A percentile compares a stretch with the other conserved stretches of the same genome.
phyloP scores from a whole-genome alignment of 2,329 filamentous ascomycete genomes.

The Aureobasidium sp. region DNA sequence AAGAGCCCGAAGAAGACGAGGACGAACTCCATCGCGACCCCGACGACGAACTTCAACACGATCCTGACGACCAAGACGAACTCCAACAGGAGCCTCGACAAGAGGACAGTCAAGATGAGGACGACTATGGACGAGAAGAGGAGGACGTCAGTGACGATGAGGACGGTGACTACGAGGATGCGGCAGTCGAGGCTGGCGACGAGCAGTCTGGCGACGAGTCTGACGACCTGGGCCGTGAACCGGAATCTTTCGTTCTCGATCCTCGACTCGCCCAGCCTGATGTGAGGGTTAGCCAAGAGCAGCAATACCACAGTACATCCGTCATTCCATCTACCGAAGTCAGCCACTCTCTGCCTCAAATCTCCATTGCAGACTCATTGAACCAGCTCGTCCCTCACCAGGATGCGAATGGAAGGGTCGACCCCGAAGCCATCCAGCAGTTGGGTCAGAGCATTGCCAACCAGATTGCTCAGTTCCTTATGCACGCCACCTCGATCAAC shows the following conservation, averaged over 20 bases:
- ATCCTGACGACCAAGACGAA: conserved; percentile 26
- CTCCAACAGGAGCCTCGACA: neutral
- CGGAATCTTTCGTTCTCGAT: neutral
- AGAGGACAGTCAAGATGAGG: conserved; percentile 2
- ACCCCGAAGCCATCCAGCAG: conserved; percentile 23
- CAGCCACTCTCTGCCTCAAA: conserved; percentile 2
- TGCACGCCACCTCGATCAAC: neutral
- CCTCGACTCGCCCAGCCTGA: conserved; percentile 8
- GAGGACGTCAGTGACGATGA: conserved; percentile 13
- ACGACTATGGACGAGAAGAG: conserved; percentile 5
- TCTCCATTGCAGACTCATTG: conserved; percentile 5
- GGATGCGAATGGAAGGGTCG: conserved; percentile 11
- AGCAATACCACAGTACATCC: conserved; percentile 2
- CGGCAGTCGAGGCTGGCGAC: conserved; percentile 2
- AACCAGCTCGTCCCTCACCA: conserved; percentile 13
- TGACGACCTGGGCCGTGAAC: conserved; percentile 15
- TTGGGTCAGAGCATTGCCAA: conserved; percentile 28
- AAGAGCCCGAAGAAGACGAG: conserved; percentile 15
- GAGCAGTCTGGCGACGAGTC: conserved; percentile 12
- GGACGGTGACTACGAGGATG: conserved; percentile 6
- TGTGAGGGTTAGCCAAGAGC: neutral
- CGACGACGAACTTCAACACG: no score
- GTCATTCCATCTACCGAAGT: conserved; percentile 7
- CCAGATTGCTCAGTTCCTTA: conserved; percentile 26
- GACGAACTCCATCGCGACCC: conserved; percentile 18